These are phyloP conservation scores for Ceratocystis smalleyi DNA, from an alignment of 2,329 filamentous ascomycete species.

Conservation along the genomic window DNA sequence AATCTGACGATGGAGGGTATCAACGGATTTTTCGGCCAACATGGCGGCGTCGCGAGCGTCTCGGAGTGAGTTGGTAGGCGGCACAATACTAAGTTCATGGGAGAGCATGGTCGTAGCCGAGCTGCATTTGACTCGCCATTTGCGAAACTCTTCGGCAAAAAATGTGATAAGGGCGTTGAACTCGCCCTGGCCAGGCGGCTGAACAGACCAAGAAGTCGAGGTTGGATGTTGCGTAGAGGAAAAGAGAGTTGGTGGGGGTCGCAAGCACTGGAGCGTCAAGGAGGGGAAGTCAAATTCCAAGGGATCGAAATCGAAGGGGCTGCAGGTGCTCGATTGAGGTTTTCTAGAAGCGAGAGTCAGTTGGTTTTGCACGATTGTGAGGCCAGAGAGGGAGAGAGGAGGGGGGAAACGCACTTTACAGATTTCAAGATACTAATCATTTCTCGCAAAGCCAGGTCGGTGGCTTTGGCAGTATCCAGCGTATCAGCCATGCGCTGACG, in stretches of 20 bases:
- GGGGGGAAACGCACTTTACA: slow-evolving; percentile 50
- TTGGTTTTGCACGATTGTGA: not conserved
- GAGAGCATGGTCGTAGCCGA: slow-evolving; percentile 33
- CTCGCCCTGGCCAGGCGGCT: slow-evolving; percentile 58
- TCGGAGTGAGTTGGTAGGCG: slow-evolving; percentile 27
- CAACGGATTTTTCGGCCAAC: slow-evolving; percentile 37
- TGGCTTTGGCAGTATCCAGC: slow-evolving; percentile 62
- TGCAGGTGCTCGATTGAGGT: slow-evolving; percentile 17
- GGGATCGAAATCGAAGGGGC: slow-evolving; percentile 67
- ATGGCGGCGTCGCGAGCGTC: slow-evolving; percentile 33
- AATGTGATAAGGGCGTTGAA: slow-evolving; percentile 53
- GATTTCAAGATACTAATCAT: slow-evolving; percentile 66
- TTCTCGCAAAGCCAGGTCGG: slow-evolving; percentile 73
- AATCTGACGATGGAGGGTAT: slow-evolving; percentile 51
- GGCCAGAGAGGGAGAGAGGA: not conserved
- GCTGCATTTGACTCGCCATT: slow-evolving; percentile 42
- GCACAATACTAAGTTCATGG: slow-evolving; percentile 34
- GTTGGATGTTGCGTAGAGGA: slow-evolving; percentile 66
- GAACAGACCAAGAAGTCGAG: slow-evolving; percentile 64
- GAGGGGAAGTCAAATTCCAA: slow-evolving; percentile 73
- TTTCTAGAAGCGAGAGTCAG: slow-evolving; percentile 4
- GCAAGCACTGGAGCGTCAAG: slow-evolving; percentile 66
- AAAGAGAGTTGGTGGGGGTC: slow-evolving; percentile 67
- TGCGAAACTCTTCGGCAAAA: slow-evolving; percentile 51
- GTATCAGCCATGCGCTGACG: slow-evolving; percentile 52